A percentile compares a stretch with the other conserved stretches of the same genome.
phyloP scores from a whole-genome alignment of 2,329 filamentous ascomycete genomes.

The Botrytis pseudocinerea region DNA sequence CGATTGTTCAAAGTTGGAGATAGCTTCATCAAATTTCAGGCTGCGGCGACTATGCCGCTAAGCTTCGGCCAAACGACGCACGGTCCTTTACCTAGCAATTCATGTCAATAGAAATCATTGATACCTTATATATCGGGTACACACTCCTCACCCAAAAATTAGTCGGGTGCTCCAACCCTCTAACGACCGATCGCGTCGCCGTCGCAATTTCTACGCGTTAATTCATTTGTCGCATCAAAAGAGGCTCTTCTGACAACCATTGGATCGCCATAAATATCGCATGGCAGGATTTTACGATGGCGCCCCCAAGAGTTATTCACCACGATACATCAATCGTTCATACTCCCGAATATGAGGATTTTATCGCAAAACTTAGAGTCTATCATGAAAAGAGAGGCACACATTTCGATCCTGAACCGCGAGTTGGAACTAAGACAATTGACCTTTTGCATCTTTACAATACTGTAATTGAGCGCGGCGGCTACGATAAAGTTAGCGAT shows the following conservation, averaged over 20 bases:
- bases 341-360: conserved; percentile 73
- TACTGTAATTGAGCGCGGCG: conserved; percentile 72
- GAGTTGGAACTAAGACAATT: conserved; percentile 73
- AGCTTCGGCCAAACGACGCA: background rate
- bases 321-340: conserved; percentile 39
- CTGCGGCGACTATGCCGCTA: background rate
- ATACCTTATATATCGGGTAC: background rate
- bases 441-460: conserved; percentile 79
- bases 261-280: conserved; percentile 23
- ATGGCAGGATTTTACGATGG: conserved; percentile 36
- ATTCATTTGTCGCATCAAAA: conserved; percentile 19
- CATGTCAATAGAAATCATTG: background rate
- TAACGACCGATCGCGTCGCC: conserved; percentile 28
- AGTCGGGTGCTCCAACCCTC: background rate
- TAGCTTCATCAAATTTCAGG: background rate
- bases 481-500: conserved; percentile 81
- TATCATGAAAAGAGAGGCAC: conserved; percentile 82
- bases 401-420: conserved; percentile 75
- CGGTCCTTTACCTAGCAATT: background rate
- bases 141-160: background rate
- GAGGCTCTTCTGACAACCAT: conserved; percentile 19
- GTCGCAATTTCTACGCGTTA: conserved; percentile 24
- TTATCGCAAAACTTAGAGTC: conserved; percentile 69
- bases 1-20: background rate
- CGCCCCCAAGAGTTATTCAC: conserved; percentile 32